A percentile compares a stretch with the other conserved stretches of the same genome.
phyloP scores from a whole-genome alignment of 495 filamentous ascomycete genomes.

The Aspergillus ostianus region DNA sequence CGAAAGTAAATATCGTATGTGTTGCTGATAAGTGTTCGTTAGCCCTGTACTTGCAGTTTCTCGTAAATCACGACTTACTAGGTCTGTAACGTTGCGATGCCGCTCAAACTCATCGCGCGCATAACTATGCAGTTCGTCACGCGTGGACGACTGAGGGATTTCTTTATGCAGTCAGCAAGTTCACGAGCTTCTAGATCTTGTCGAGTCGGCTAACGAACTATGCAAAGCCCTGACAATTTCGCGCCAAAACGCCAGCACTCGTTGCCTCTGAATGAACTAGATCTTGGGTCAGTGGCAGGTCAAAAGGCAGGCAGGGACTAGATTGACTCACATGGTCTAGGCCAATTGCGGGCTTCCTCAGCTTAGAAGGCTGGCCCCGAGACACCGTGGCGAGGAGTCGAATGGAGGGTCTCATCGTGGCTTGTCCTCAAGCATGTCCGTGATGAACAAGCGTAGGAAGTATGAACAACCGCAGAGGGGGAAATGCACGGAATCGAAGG shows the following conservation, averaged over 20 bases:
- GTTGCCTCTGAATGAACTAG: constrained; percentile 44
- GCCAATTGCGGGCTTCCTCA: constrained; percentile 40
- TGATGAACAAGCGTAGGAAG: not conserved
- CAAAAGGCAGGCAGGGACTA: not conserved
- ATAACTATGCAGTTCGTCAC: constrained; percentile 66
- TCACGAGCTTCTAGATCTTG: not conserved
- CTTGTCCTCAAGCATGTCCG: not conserved
- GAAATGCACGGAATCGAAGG: constrained; percentile 12
- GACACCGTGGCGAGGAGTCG: constrained; percentile 32
- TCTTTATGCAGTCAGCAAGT: constrained; percentile 18
- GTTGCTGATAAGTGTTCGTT: constrained; percentile 29
- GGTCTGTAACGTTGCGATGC: constrained; percentile 65
- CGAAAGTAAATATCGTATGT: constrained; percentile 62
- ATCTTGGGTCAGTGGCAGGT: constrained; percentile 17
- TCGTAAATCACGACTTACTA: constrained; percentile 46
- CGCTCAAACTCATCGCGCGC: constrained; percentile 76
- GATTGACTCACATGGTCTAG: constrained; percentile 39
- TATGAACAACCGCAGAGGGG: not conserved
- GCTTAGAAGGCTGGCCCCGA: constrained; percentile 29
- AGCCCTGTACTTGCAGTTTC: constrained; percentile 7
- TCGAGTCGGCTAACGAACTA: constrained; percentile 26
- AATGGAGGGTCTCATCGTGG: constrained; percentile 30
- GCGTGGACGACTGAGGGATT: constrained; percentile 47
- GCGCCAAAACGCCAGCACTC: constrained; percentile 40
- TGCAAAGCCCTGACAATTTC: constrained; percentile 39